Conservation (phyloP, 2,329 filamentous ascomycete species). For the Acarospora socialis region DNA sequence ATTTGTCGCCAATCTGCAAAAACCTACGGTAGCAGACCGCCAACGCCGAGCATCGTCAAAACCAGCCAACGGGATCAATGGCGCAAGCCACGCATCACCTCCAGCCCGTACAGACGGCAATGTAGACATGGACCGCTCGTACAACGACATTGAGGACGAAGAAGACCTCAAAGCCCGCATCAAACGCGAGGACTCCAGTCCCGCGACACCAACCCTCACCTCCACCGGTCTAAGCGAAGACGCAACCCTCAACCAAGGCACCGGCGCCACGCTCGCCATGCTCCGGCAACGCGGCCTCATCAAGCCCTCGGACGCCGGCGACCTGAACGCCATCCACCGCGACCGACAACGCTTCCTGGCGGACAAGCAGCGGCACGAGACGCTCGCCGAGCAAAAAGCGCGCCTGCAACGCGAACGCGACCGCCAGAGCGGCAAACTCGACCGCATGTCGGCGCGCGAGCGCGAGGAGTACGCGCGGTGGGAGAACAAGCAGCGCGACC, state of each 20-base stretch:
- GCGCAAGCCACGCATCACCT: conserved; percentile 22
- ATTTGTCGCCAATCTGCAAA: conserved; percentile 76
- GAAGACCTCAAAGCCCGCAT: conserved; percentile 36
- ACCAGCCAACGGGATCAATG: conserved; percentile 21
- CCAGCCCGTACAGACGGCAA: conserved; percentile 40
- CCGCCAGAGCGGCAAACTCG: conserved; percentile 62
- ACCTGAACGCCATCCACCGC: conserved; percentile 52
- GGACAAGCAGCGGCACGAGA: conserved; percentile 62
- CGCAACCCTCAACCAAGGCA: conserved; percentile 59
- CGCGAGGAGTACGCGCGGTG: conserved; percentile 77
- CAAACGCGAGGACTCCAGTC: conserved; percentile 32
- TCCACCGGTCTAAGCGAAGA: conserved; percentile 73
- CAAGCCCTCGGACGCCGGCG: conserved; percentile 45
- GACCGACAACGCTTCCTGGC: conserved; percentile 65
- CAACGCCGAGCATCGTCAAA: conserved; percentile 26
- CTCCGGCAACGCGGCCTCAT: conserved; percentile 76
- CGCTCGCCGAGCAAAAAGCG: conserved; percentile 65
- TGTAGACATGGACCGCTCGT: conserved; percentile 38
- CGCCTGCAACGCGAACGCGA: conserved; percentile 78
- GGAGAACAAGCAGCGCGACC: conserved; percentile 79
- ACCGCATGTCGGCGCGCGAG: conserved; percentile 82
- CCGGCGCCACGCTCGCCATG: conserved; percentile 70
- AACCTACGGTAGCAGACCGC: conserved; percentile 44
- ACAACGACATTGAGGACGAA: conserved; percentile 36
- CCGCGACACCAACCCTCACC: conserved; percentile 36